These are phyloP conservation scores for Myxozyma neotropica DNA, from an alignment of 805 yeast species.

Conservation along the genomic window DNA sequence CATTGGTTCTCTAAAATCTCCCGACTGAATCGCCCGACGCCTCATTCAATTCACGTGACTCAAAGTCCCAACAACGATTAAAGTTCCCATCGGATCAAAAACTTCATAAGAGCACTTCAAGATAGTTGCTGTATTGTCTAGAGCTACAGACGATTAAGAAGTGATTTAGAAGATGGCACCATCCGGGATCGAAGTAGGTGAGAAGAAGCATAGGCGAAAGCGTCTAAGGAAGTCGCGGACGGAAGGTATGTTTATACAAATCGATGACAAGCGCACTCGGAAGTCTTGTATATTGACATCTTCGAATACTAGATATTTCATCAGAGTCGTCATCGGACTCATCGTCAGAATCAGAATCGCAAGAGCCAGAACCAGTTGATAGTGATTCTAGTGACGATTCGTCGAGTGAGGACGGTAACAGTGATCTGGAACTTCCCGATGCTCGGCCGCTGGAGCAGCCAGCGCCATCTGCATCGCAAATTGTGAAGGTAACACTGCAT, in stretches of 20 bases:
- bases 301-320: not conserved
- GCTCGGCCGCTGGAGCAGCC: slow-evolving; percentile 2
- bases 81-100: not conserved
- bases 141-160: too few relatives aligned
- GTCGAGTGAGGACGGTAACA: not conserved
- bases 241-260: too few relatives aligned
- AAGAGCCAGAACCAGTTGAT: not conserved
- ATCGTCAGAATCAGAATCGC: slow-evolving; percentile 17
- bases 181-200: not conserved
- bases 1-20: not conserved
- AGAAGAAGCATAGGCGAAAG: slow-evolving; percentile 21
- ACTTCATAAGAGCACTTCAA: not conserved
- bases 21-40: not conserved
- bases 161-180: not conserved
- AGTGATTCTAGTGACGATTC: slow-evolving; percentile 6
- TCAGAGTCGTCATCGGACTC: slow-evolving; percentile 19
- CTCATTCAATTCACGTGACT: not conserved
- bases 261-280: too few relatives aligned
- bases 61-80: not conserved
- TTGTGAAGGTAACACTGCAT: not conserved
- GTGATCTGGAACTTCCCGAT: slow-evolving; percentile 11
- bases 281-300: too few relatives aligned
- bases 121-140: not conserved
- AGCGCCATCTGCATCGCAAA: not conserved
- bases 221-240: slow-evolving; percentile 31